A percentile compares a stretch with the other conserved stretches of the same genome.
These are phyloP conservation scores for Lumnitzera littorea DNA, from an alignment of 345 rosid genomes.

Conservation along the genomic window DNA sequence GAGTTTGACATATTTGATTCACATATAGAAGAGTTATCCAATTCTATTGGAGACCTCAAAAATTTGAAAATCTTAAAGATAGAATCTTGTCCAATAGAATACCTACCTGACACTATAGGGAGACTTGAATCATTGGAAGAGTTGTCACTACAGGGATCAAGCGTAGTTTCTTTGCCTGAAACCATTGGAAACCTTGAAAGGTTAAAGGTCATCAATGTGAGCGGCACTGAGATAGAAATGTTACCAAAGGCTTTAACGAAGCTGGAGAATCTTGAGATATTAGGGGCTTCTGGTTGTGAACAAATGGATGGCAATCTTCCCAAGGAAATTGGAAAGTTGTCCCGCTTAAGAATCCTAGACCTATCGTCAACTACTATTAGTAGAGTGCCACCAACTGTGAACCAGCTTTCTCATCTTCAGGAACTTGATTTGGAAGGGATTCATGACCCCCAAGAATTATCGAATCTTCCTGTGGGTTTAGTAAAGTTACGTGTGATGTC, in stretches of 20 bases:
- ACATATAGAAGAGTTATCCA: neutral
- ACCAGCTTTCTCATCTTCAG: neutral
- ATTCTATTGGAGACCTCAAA: neutral
- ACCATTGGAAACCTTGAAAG: neutral
- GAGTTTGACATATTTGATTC: neutral
- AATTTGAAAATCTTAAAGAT: too few species aligned
- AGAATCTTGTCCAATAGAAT: too few species aligned
- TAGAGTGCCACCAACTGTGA: neutral
- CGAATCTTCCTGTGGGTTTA: neutral
- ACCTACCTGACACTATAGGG: too few species aligned
- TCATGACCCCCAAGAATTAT: neutral
- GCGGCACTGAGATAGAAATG: neutral
- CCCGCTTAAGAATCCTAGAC: neutral
- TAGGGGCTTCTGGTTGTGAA: neutral
- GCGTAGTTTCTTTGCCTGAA: too few species aligned
- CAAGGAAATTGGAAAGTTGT: neutral
- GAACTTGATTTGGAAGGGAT: neutral
- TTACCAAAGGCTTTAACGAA: neutral
- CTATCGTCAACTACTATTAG: neutral
- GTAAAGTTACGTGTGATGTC: neutral
- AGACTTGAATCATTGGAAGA: too few species aligned
- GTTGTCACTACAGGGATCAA: too few species aligned
- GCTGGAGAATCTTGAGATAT: neutral
- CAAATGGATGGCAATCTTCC: neutral
- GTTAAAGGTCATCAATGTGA: neutral